Base-by-base conservation (phyloP, 2,329 filamentous ascomycete species). In the Westerdykella sp. region DNA sequence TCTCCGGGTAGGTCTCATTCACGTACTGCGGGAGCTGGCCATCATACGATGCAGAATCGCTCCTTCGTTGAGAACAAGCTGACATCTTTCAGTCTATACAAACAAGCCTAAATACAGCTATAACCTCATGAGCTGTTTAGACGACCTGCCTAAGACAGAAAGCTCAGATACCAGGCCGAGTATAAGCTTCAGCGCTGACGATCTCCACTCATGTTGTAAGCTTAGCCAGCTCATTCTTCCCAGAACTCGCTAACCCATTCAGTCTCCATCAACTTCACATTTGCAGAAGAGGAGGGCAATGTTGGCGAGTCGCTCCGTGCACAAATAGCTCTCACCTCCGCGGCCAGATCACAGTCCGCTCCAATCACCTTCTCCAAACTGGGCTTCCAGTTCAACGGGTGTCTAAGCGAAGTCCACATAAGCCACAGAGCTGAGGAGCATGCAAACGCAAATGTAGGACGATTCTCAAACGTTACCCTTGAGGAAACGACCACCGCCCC, bases 271-370 rank as follows among this genome's bases (percentile, higher is more conserved):
- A 69, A 70, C 4, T 75, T 81, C 48, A 70, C 73, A 1, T 82
- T 83, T 48, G 69, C 67, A 30, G 71, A 69, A 41, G 59, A 66
- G 0, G 73, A 80, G 57, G 78, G 77, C 18, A 76, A 80, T 57
- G 80, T 82, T 35, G 79, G 79, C 18, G 78, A 82, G 49, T 67
- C 72, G 4, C 55, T 81, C 6, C 65, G 66, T n/a, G 73, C 72
- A n/a, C 79, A 83, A 49, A 65, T 83, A 39, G 63, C 67, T 6
- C 60, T 83, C 10, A 65, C 56, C 12, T 80, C 77, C 6, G 68
- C 62, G 47, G 72, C 75, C 14, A 69, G 73, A 21, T 51, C 48
- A 32, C 63, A 58, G 4, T 73, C 74, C 10, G 59, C 62, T 6
- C 71, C 76, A 1, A 68, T 80, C 12, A 66, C 48, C 9, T 55